Conservation (phyloP, 2,329 filamentous ascomycete genomes). For the Trichoderma asperellum region DNA sequence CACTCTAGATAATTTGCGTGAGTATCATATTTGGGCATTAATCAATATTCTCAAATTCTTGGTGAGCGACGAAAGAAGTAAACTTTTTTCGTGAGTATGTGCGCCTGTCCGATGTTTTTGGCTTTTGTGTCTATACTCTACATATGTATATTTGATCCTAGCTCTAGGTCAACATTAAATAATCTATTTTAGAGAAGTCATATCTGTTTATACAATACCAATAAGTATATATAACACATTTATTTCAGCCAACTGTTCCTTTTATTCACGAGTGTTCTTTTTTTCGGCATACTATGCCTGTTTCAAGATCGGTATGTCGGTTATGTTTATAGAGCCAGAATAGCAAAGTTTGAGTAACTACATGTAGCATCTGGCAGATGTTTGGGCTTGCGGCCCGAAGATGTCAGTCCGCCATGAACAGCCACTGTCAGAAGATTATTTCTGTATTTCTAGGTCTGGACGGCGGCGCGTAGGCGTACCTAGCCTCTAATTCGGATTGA, state of each 20-base stretch:
- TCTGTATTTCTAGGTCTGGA: background rate
- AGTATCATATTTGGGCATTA: background rate
- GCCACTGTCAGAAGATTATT: background rate
- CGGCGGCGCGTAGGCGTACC: background rate
- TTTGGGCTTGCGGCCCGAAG: background rate
- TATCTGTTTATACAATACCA: too few species aligned
- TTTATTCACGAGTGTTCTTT: background rate
- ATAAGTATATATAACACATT: background rate
- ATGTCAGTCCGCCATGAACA: background rate
- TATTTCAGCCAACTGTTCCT: background rate
- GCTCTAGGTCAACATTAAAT: too few species aligned
- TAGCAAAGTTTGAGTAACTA: background rate
- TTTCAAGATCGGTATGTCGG: background rate
- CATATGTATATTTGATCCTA: background rate
- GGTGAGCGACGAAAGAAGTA: background rate
- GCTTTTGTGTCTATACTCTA: background rate
- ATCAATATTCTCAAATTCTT: background rate
- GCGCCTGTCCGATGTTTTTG: background rate
- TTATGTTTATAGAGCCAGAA: too few species aligned
- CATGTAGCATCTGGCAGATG: background rate
- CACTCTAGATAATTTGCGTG: background rate
- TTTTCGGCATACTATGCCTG: too few species aligned
- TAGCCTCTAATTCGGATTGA: background rate
- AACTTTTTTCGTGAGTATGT: background rate
- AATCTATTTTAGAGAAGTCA: background rate